Percentiles rank a stretch among this genome's conserved stretches.
phyloP scores from a whole-genome alignment of 2,329 filamentous ascomycete genomes.

The Escovopsis weberi region DNA sequence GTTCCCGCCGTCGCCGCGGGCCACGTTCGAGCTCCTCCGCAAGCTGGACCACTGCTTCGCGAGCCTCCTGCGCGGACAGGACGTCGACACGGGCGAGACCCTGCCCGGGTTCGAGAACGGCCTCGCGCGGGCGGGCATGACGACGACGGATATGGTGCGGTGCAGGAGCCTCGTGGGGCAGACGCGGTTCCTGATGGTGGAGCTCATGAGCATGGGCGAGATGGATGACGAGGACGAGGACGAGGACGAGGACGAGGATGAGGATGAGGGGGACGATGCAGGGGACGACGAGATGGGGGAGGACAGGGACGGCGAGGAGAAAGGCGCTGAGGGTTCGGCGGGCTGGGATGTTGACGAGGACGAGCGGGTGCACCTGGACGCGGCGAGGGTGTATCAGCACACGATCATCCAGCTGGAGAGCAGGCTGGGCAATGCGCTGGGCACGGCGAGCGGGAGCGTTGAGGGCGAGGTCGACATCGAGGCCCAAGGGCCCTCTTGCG shows the following conservation, averaged over 20 bases:
- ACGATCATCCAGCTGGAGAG: conserved; percentile 64
- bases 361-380: conserved; percentile 46
- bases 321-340: not conserved
- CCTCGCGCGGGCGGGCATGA: conserved; percentile 47
- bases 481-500: too few species aligned
- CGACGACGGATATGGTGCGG: conserved; percentile 71
- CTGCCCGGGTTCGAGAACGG: conserved; percentile 58
- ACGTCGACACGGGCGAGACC: conserved; percentile 47
- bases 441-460: not conserved
- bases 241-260: conserved; percentile 19
- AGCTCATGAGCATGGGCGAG: conserved; percentile 39
- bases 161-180: conserved; percentile 69
- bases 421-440: conserved; percentile 35
- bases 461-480: too few species aligned
- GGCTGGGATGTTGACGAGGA: conserved; percentile 30
- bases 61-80: conserved; percentile 52
- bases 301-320: too few species aligned
- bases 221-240: conserved; percentile 26
- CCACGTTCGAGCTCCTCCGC: conserved; percentile 54
- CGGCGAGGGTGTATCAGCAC: conserved; percentile 63
- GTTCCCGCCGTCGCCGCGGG: conserved; percentile 47
- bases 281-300: too few species aligned
- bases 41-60: conserved; percentile 80
- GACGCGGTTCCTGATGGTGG: conserved; percentile 55
- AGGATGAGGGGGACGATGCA: conserved; percentile 12